Base-by-base conservation (phyloP, 352 stramenopile genomes). In the Phytophthora vignae region DNA sequence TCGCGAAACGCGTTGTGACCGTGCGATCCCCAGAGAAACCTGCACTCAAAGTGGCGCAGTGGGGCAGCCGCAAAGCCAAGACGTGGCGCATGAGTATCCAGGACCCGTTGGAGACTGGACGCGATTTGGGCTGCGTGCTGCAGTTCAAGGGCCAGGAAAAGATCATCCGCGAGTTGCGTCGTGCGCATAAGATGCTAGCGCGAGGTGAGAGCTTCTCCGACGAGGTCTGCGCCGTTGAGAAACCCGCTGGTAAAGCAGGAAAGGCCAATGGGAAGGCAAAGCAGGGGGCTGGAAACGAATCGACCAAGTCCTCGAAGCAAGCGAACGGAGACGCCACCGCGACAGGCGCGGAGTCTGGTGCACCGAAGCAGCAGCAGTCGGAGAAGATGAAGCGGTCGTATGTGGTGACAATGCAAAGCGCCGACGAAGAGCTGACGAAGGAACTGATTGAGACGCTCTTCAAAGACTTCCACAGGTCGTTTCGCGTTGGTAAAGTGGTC, bases 1-100 rank as follows among this genome's bases (percentile, higher is more conserved):
- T 98, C 79, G 91, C 93, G 21, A 79, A 91, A n/a, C 67, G 90
- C 62, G 96, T 99, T 2, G 88, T 99, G 21, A 96, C 87, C 15
- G 83, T 99, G n/a, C 90, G 97, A 25, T 55, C 75, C 3, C 85
- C 88, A 2, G 73, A 81, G 69, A 81, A 59, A 5, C 55, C 46
- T 2, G 42, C 52, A 19, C 46, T 73, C 4, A 95, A 95, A 76
- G 21, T 67, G 42, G 36, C 40, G 0, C 73, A 79, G 46, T 94
- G 87, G 86, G 74, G 76, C 1, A 56, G 44, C 1, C 74, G 69
- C 25, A 90, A 91, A 48, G 65, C 83, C 27, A 90, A 90, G 40
- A 74, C 77, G 21, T 97, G 91, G 90, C 90, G 91, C 25, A 68
- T 97, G 40, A 96, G 90, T 55, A 91, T 97, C 38, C 77, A 96